Evolutionary conservation across 2,329 filamentous ascomycete genomes (phyloP).

Genomic region (Cyanodermella asteris): DNA sequence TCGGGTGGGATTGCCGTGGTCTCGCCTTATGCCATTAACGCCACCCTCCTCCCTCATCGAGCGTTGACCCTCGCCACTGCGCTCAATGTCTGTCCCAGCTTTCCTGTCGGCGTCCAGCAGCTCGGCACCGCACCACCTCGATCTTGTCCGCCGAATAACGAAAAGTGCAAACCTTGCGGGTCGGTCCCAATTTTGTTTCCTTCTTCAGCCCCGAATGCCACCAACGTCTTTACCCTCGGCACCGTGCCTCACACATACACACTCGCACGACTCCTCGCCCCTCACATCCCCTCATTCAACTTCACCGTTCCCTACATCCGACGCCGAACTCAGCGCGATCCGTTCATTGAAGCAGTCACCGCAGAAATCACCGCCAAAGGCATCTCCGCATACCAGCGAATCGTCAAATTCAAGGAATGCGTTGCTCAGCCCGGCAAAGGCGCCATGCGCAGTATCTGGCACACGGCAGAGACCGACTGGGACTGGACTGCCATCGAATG

Average conservation of each 20-base stretch:
- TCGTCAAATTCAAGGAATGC: constrained; percentile 58
- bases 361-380: constrained; percentile 43
- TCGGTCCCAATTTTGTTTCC: constrained; percentile 44
- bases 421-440: constrained; percentile 48
- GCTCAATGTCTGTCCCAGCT: constrained; percentile 52
- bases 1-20: constrained; percentile 56
- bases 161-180: constrained; percentile 53
- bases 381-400: constrained; percentile 39
- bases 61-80: constrained; percentile 52
- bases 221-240: constrained; percentile 57
- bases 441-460: constrained; percentile 50
- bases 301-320: constrained; percentile 45
- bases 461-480: constrained; percentile 36
- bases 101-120: no score
- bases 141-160: constrained; percentile 65
- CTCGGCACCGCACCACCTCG: no score
- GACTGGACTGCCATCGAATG: constrained; percentile 50
- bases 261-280: constrained; percentile 43
- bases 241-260: constrained; percentile 86
- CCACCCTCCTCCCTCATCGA: constrained; percentile 47
- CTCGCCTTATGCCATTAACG: constrained; percentile 57
- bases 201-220: constrained; percentile 47
- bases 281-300: constrained; percentile 32
- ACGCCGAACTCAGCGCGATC: constrained; percentile 47
- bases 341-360: constrained; percentile 55